Conservation (phyloP, 1,284 basidiomycete species). For the Ceratobasidium sp. region DNA sequence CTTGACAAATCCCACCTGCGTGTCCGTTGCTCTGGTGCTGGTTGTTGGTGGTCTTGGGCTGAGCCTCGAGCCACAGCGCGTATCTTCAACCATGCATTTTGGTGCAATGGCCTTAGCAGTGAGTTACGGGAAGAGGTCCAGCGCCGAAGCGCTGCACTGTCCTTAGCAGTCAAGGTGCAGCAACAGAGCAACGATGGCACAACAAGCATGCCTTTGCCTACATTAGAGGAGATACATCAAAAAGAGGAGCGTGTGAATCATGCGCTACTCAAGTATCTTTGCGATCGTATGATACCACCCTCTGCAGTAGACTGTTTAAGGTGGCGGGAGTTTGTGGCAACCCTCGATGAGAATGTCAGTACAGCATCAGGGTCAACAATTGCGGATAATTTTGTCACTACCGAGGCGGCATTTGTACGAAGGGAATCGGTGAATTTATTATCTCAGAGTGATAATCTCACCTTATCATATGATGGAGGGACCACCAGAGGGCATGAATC, state of each 20-base stretch:
- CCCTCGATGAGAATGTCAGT: neutral
- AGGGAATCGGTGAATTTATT: conserved; percentile 17
- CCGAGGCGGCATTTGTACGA: conserved; percentile 20
- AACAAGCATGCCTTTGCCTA: neutral
- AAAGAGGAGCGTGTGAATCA: conserved; percentile 4
- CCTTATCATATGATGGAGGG: conserved; percentile 45
- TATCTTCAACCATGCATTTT: neutral
- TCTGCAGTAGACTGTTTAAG: conserved; percentile 13
- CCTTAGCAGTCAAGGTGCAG: conserved; percentile 11
- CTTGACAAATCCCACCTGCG: conserved; percentile 7
- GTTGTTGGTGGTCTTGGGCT: conserved; percentile 22
- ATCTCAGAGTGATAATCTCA: conserved; percentile 39
- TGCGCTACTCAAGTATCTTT: conserved; percentile 22
- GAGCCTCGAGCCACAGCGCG: neutral
- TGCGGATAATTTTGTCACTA: conserved; percentile 7
- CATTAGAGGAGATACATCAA: neutral
- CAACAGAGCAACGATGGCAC: neutral
- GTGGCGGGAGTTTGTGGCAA: conserved; percentile 10
- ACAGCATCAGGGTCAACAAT: conserved; percentile 19
- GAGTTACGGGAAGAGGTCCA: neutral
- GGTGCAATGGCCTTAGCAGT: neutral
- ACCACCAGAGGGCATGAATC: conserved; percentile 42
- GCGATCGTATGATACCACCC: conserved; percentile 19
- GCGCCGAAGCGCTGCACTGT: conserved; percentile 1
- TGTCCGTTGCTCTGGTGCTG: conserved; percentile 1